A percentile compares a stretch with the other conserved stretches of the same genome.
Evolutionary conservation across 495 filamentous ascomycete genomes (phyloP).

Genomic region (Usnea hakonensis): DNA sequence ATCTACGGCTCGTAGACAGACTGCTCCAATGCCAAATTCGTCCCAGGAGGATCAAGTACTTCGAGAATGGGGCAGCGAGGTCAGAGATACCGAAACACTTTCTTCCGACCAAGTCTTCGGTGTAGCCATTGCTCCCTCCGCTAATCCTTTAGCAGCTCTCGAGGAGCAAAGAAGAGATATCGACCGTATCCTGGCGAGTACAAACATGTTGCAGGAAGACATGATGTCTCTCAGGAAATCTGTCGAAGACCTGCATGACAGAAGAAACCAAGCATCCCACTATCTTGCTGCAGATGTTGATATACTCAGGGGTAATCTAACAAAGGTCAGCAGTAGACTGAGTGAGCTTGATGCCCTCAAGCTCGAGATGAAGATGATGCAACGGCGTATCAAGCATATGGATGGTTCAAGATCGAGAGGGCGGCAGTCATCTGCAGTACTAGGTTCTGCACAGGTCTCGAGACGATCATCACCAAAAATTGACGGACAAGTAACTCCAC

Average conservation of each 20-base stretch:
- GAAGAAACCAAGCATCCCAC: background rate
- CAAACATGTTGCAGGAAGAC: constrained; percentile 3
- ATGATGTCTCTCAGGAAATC: background rate
- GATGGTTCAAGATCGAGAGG: background rate
- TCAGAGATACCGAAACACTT: background rate
- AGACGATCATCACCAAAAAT: background rate
- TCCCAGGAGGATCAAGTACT: background rate
- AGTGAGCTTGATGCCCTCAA: constrained; percentile 12
- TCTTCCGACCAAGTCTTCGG: background rate
- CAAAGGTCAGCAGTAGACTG: background rate
- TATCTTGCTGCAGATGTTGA: background rate
- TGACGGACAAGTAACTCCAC: background rate
- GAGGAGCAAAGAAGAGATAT: constrained; percentile 7
- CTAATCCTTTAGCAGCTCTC: background rate
- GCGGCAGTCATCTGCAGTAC: background rate
- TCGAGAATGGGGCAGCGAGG: background rate
- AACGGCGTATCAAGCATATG: constrained; percentile 12
- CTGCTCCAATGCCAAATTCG: background rate
- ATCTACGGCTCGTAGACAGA: background rate
- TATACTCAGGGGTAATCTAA: background rate
- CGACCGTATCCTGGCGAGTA: background rate
- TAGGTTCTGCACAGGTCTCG: background rate
- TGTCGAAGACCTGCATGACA: background rate
- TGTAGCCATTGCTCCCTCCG: background rate
- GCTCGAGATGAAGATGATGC: constrained; percentile 16